Evolutionary conservation across 1,139 yeast species (phyloP).

Genomic region (Candida sp.): DNA sequence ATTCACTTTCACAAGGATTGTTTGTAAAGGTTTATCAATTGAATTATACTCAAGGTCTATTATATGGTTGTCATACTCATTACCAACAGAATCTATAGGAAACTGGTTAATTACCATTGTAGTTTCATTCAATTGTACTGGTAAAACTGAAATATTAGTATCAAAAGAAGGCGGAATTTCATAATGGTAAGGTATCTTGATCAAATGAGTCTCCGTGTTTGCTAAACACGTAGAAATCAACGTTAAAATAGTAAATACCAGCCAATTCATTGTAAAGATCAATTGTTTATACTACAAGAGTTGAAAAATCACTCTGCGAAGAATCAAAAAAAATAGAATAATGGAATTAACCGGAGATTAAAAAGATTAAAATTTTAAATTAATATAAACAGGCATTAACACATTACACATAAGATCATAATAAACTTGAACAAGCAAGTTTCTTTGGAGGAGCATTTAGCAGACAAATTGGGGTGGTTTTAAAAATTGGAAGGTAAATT

Average conservation of each 20-base stretch:
- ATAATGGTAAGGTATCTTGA: conserved; percentile 34
- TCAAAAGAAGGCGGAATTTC: conserved; percentile 14
- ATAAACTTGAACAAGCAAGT: no score
- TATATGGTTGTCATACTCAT: conserved; percentile 2
- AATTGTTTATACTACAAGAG: not conserved
- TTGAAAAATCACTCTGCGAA: not conserved
- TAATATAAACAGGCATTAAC: not conserved
- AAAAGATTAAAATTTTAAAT: no score
- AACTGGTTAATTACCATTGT: conserved; percentile 23
- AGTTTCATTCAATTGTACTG: conserved; percentile 19
- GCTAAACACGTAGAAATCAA: conserved; percentile 14
- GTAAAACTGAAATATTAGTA: conserved; percentile 3
- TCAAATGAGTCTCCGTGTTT: conserved; percentile 36
- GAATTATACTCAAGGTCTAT: conserved; percentile 13
- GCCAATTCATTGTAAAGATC: not conserved
- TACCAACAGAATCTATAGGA: conserved; percentile 22
- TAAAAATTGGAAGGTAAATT: not conserved
- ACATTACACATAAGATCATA: not conserved
- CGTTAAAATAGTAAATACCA: not conserved
- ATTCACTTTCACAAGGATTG: conserved; percentile 29
- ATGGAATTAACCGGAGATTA: no score
- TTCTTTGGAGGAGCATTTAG: no score
- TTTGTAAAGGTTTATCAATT: conserved; percentile 9
- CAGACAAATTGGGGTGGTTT: not conserved
- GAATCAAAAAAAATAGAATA: no score